Evolutionary conservation across 1,284 basidiomycete genomes (phyloP).

Genomic region (Pseudozyma flocculosa): DNA sequence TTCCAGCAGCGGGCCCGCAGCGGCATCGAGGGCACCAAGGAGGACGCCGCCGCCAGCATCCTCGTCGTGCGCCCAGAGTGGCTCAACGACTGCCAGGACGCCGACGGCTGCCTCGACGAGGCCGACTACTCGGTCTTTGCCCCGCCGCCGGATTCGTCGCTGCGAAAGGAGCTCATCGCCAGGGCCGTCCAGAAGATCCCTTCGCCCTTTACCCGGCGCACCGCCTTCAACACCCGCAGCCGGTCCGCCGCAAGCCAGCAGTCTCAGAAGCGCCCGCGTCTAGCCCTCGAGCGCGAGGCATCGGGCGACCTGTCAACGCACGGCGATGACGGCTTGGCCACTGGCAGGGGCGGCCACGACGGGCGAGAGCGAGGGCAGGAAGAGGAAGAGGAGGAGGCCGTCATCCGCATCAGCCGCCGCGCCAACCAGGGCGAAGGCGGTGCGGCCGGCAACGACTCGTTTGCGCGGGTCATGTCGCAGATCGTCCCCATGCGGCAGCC

Average conservation of each 20-base stretch:
- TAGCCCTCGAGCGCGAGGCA: no score
- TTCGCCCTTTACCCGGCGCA: constrained; percentile 19
- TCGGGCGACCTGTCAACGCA: no score
- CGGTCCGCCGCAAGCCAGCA: constrained; percentile 12
- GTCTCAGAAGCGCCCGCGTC: neutral
- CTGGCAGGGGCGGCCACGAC: no score
- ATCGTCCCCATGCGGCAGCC: no score
- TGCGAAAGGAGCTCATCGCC: constrained; percentile 14
- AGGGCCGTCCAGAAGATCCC: constrained; percentile 18
- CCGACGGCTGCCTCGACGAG: constrained; percentile 62
- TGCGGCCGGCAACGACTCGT: no score
- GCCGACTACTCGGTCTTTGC: constrained; percentile 37
- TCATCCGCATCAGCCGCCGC: no score
- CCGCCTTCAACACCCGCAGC: constrained; percentile 11
- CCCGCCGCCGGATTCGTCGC: constrained; percentile 7
- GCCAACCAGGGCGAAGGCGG: no score
- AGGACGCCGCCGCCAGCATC: constrained; percentile 64
- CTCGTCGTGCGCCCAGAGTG: constrained; percentile 81
- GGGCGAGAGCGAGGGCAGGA: no score
- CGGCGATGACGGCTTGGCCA: no score
- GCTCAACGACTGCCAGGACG: constrained; percentile 76
- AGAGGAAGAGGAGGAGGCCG: no score
- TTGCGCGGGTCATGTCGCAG: no score
- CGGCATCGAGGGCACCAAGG: constrained; percentile 71
- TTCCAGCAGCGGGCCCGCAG: constrained; percentile 43